phyloP scores from a whole-genome alignment of 1,284 basidiomycete species.

The Heterobasidion irregulare region DNA sequence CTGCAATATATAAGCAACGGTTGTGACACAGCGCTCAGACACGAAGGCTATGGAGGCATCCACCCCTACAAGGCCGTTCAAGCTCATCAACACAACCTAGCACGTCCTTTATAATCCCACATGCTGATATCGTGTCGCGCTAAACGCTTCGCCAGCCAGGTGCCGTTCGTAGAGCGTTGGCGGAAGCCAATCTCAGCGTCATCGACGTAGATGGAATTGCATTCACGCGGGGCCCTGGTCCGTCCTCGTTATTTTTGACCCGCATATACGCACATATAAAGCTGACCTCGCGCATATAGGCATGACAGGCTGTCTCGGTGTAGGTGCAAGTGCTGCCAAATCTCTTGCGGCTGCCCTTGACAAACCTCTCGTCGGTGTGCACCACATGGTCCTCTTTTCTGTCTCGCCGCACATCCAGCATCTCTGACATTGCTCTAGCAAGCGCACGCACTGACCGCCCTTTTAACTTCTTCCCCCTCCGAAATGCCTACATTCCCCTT shows the following conservation, averaged over 20 bases:
- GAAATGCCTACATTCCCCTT: conserved; percentile 73
- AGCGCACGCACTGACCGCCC: conserved; percentile 86
- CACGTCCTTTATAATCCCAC: conserved; percentile 21
- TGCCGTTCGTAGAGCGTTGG: conserved; percentile 63
- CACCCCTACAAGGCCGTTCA: conserved; percentile 72
- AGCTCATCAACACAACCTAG: conserved; percentile 73
- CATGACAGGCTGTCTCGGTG: conserved; percentile 73
- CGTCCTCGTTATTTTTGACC: conserved; percentile 7
- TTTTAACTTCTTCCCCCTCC: conserved; percentile 54
- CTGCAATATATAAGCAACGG: background rate
- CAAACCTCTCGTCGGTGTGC: conserved; percentile 82
- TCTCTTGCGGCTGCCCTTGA: conserved; percentile 67
- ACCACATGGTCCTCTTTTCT: conserved; percentile 74
- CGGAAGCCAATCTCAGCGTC: conserved; percentile 50
- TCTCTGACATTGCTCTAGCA: conserved; percentile 45
- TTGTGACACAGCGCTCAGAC: conserved; percentile 27
- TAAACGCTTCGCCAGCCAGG: conserved; percentile 44
- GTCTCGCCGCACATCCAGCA: background rate
- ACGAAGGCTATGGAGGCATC: conserved; percentile 73
- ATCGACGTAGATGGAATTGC: conserved; percentile 79
- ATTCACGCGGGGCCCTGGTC: conserved; percentile 85
- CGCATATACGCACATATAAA: no score
- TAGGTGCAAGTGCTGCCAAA: conserved; percentile 75
- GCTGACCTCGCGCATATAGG: conserved; percentile 28
- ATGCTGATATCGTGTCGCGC: conserved; percentile 1